phyloP scores from a whole-genome alignment of 805 yeast genomes.

The Candida berthetii region DNA sequence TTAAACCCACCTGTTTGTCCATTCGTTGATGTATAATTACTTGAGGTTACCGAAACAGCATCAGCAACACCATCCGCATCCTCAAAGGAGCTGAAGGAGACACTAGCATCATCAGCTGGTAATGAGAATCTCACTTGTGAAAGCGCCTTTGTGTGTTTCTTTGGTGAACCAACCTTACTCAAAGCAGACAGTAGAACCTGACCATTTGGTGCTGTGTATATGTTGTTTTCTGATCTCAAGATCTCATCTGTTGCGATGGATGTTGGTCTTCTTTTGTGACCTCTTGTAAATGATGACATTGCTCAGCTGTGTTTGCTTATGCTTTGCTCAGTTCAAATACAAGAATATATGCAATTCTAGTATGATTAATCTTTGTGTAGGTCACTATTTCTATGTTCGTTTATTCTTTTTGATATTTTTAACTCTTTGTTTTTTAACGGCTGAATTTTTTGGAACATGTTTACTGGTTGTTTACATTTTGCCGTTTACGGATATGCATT shows the following conservation, averaged over 20 bases:
- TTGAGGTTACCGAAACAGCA: background rate
- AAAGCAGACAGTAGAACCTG: conserved; percentile 19
- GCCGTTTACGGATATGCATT: no score
- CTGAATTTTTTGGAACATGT: no score
- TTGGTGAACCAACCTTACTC: conserved; percentile 21
- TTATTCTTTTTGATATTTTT: no score
- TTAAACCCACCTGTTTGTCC: background rate
- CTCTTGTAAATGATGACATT: conserved; percentile 9
- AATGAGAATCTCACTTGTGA: conserved; percentile 22
- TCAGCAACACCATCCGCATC: background rate
- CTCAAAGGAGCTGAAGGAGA: conserved; percentile 1
- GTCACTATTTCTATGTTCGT: no score
- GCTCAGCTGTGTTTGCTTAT: background rate
- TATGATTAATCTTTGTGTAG: no score
- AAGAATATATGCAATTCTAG: no score
- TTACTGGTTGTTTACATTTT: no score
- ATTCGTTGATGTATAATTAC: background rate
- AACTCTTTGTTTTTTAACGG: no score
- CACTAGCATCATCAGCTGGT: conserved; percentile 6
- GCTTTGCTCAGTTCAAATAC: no score
- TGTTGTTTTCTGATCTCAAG: conserved; percentile 6
- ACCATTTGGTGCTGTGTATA: conserved; percentile 19
- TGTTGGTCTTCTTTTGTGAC: conserved; percentile 21
- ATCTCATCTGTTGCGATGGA: conserved; percentile 17
- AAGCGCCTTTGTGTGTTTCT: conserved; percentile 18